Percentiles rank a stretch among this genome's conserved stretches.
phyloP scores from a whole-genome alignment of 768 basidiomycete genomes.

The Trametopsis cervina region DNA sequence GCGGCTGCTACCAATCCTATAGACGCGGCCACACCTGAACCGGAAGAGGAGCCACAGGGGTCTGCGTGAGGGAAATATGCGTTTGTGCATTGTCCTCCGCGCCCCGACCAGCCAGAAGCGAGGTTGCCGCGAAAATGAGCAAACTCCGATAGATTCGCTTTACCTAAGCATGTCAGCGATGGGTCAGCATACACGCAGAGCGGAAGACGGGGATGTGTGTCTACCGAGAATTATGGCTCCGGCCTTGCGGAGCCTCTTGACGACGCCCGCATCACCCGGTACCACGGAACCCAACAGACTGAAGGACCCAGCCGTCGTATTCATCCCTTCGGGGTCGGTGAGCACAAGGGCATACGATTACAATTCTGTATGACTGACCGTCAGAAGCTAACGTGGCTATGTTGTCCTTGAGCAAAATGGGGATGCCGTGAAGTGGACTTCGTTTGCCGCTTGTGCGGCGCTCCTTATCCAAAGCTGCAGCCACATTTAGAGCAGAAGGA shows the following conservation, averaged over 20 bases:
- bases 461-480: slow-evolving; percentile 29
- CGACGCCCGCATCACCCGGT: slow-evolving; percentile 28
- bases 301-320: slow-evolving; percentile 31
- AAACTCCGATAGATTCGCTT: slow-evolving; percentile 40
- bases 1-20: slow-evolving; percentile 37
- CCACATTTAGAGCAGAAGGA: slow-evolving; percentile 43
- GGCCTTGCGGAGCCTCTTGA: slow-evolving; percentile 24
- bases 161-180: slow-evolving; percentile 14
- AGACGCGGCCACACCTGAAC: slow-evolving; percentile 40
- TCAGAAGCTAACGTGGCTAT: slow-evolving; percentile 28
- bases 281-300: slow-evolving; percentile 28
- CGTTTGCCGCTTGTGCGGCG: slow-evolving; percentile 13
- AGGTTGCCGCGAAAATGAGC: slow-evolving; percentile 33
- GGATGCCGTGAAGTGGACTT: slow-evolving; percentile 29
- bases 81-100: slow-evolving; percentile 37
- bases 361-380: slow-evolving; percentile 15
- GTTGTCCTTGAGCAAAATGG: slow-evolving; percentile 32
- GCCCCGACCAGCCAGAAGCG: slow-evolving; percentile 38
- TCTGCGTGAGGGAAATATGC: slow-evolving; percentile 37
- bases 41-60: slow-evolving; percentile 49
- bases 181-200: neutral
- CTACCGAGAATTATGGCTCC: slow-evolving; percentile 34
- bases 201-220: neutral
- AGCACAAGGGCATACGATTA: neutral
- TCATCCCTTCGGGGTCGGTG: slow-evolving; percentile 25